Conservation (phyloP, 2,329 filamentous ascomycete species). For the Neophaeococcomyces mojaviensis region DNA sequence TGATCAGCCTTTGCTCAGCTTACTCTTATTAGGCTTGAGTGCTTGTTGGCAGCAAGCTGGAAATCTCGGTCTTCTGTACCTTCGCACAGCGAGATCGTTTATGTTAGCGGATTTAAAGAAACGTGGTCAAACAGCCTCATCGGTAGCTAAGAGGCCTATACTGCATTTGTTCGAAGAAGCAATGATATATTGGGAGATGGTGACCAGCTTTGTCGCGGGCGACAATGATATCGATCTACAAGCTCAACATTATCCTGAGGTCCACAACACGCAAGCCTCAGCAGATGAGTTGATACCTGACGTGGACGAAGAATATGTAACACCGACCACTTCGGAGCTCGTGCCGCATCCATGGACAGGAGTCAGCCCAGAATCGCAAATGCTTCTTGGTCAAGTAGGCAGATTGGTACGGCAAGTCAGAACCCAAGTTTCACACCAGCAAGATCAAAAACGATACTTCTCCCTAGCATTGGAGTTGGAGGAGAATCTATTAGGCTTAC, state of each 20-base stretch:
- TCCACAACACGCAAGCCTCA: no score
- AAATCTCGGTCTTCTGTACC: conserved; percentile 48
- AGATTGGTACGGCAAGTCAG: conserved; percentile 32
- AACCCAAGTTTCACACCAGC: conserved; percentile 24
- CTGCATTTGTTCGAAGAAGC: conserved; percentile 50
- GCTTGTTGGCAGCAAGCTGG: conserved; percentile 53
- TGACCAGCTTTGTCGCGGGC: conserved; percentile 44
- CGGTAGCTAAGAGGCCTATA: conserved; percentile 30
- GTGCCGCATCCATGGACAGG: conserved; percentile 45
- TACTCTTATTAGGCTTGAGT: conserved; percentile 53
- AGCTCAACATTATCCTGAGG: no score
- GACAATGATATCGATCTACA: conserved; percentile 19
- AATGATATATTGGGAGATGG: conserved; percentile 53
- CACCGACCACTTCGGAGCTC: conserved; percentile 29
- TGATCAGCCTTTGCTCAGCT: conserved; percentile 45
- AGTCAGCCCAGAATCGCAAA: conserved; percentile 38
- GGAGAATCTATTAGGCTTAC: conserved; percentile 39
- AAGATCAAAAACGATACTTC: conserved; percentile 31
- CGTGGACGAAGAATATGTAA: conserved; percentile 28
- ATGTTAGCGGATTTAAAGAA: conserved; percentile 23
- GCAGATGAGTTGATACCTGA: conserved; percentile 15
- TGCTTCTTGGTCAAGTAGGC: conserved; percentile 40
- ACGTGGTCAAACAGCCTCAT: conserved; percentile 15
- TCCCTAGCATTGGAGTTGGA: conserved; percentile 36
- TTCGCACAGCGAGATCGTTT: conserved; percentile 40